These are phyloP conservation scores for Laburnicola sp. DNA, from an alignment of 2,329 filamentous ascomycete species.

Conservation along the genomic window DNA sequence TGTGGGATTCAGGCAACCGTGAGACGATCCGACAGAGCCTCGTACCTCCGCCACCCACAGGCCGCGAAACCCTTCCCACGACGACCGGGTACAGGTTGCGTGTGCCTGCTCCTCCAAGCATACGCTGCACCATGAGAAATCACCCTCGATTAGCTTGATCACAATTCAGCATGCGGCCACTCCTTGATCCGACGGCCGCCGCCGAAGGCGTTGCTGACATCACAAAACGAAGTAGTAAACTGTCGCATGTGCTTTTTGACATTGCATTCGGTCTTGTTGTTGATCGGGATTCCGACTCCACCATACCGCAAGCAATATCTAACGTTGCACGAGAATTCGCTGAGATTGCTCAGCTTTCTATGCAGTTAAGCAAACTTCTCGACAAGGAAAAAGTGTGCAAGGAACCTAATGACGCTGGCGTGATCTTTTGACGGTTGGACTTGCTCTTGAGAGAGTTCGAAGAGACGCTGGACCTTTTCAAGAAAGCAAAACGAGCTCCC, in stretches of 20 bases:
- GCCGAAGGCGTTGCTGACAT: slow-evolving; percentile 1
- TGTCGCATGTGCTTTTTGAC: slow-evolving; percentile 6
- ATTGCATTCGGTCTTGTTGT: slow-evolving; percentile 4
- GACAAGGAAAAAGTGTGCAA: background rate
- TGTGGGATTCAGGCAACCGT: background rate
- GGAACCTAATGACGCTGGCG: background rate
- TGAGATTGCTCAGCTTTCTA: slow-evolving; percentile 4
- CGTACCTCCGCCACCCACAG: slow-evolving; percentile 1
- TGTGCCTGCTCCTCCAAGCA: too few relatives aligned
- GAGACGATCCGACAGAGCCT: background rate
- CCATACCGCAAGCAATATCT: background rate
- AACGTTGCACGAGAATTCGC: slow-evolving; percentile 1
- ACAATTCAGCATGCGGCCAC: background rate
- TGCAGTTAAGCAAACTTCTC: background rate
- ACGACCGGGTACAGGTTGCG: background rate
- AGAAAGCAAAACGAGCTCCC: too few relatives aligned
- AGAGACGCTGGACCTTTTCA: background rate
- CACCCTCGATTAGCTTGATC: background rate
- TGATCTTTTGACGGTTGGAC: background rate
- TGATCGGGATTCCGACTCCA: background rate
- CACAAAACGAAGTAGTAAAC: background rate
- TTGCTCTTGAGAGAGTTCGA: background rate
- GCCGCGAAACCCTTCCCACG: background rate
- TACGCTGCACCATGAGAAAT: background rate
- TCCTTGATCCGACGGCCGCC: background rate